Percentiles rank a stretch among this genome's conserved stretches.
Evolutionary conservation across 441 rosid genomes (phyloP).

Genomic region (Biscutella laevigata): DNA sequence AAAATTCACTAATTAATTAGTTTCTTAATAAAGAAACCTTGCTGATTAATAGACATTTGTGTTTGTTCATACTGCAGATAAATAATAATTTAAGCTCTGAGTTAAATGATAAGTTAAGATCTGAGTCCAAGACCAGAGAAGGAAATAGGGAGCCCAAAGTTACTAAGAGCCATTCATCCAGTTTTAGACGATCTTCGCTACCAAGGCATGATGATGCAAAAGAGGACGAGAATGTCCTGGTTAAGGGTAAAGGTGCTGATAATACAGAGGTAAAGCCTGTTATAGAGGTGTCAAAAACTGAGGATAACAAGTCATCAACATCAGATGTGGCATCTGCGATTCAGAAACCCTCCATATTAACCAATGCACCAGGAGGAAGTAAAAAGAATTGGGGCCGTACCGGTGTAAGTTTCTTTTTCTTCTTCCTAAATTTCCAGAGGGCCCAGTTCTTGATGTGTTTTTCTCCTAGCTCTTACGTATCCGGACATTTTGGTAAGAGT

Average conservation of each 20-base stretch:
- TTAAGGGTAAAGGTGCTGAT: conserved; percentile 18
- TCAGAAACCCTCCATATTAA: conserved; percentile 32
- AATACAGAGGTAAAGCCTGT: conserved; percentile 17
- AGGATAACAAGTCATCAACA: conserved; percentile 19
- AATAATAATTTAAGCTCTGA: not conserved
- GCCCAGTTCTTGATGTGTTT: not conserved
- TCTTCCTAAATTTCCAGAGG: conserved; percentile 7
- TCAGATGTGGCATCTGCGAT: conserved; percentile 23
- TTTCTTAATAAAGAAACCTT: not conserved
- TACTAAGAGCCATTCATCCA: conserved; percentile 29
- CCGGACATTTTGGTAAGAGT: not conserved
- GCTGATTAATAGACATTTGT: not conserved
- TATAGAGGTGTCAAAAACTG: conserved; percentile 25
- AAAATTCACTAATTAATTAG: conserved; percentile 3
- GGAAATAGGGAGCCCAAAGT: conserved; percentile 24
- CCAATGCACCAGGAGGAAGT: conserved; percentile 32
- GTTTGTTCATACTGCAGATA: conserved; percentile 36
- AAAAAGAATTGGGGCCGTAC: conserved; percentile 54
- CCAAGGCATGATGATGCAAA: conserved; percentile 24
- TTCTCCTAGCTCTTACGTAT: not conserved
- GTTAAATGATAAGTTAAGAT: conserved; percentile 20
- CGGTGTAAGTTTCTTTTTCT: conserved; percentile 49
- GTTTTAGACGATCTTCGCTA: conserved; percentile 28
- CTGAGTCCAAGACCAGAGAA: conserved; percentile 34
- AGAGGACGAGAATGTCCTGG: conserved; percentile 24